Evolutionary conservation across 352 stramenopile species (phyloP), one percentile per base, ranked within the genome.

Genomic region (Globisporangium nagaii): DNA sequence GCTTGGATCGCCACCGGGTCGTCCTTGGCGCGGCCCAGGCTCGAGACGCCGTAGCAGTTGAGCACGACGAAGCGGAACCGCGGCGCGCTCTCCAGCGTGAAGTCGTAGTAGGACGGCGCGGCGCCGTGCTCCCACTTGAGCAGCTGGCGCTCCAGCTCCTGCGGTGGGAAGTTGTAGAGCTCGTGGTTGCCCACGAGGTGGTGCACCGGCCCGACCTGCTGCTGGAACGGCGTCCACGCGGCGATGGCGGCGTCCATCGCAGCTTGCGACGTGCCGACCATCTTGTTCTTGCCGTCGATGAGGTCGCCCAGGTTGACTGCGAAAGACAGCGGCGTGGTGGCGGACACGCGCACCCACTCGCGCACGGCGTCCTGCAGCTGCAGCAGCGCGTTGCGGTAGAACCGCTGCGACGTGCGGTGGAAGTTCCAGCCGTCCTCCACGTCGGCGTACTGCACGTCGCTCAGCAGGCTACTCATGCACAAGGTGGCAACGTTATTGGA

Each of bases 101-200:
- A 94, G 50, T 79, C 73, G 65, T 91, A 94, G 56, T 88, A 93
- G 32, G 61, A 63, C 28, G 59, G 39, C 19, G 17, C n/a, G 51
- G 48, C 17, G 45, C 43, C 15, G 32, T 56, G 20, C 7, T 65
- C 31, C 39, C 35, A 35, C 54, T 66, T 71, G 10, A 84, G 44
- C 17, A 90, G 58, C 56, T 86, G 59, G 15, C 65, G 56, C 20
- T 73, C 56, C 46, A 89, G 83, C 22, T 68, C 56, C 1, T 50
- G 41, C 11, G 67, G 68, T 5, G 74, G 56, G 43, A 94, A 81
- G 51, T 92, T 92, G 70, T 90, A 91, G 34, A 94, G 75, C 50
- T 94, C 84, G 68, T 94, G 84, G 66, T 94, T 94, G 43, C 84
- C 84, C 51, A 92, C 52, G 27, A 91, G 56, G 59, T 94, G 84